Percentiles rank a stretch among this genome's conserved stretches.
Conservation (phyloP, 129 eudicot species). For the Logfia minima region DNA sequence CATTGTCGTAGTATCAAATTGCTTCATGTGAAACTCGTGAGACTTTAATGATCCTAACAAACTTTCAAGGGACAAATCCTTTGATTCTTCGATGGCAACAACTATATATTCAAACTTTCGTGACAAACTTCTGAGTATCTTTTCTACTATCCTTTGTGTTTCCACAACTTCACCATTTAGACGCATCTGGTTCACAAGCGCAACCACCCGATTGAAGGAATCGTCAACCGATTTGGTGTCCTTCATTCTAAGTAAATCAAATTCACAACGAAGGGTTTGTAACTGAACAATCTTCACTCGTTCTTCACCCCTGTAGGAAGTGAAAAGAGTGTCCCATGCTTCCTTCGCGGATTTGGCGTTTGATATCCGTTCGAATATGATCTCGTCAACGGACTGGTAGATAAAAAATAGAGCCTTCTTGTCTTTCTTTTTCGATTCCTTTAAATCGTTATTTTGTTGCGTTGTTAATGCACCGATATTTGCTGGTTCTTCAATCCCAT, state of each 20-base stretch:
- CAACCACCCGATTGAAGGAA: not conserved
- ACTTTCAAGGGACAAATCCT: not conserved
- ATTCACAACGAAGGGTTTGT: not conserved
- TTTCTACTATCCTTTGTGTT: not conserved
- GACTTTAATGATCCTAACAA: not conserved
- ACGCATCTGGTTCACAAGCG: not conserved
- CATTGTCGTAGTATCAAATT: not conserved
- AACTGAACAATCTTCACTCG: not conserved
- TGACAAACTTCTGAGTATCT: not conserved
- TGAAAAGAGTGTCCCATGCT: not conserved
- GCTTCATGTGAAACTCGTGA: not conserved
- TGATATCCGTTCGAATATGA: not conserved
- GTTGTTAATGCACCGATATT: too few relatives aligned
- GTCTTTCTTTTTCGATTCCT: not conserved
- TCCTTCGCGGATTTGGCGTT: not conserved
- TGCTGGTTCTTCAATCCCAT: too few relatives aligned
- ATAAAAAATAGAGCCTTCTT: not conserved
- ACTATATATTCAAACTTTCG: not conserved
- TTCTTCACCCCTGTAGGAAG: not conserved
- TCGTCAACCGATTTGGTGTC: not conserved
- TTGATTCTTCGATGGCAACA: not conserved
- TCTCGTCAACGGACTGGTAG: not conserved
- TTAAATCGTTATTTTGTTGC: too few relatives aligned
- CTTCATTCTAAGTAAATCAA: not conserved
- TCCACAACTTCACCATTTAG: not conserved